These are phyloP conservation scores for Triangularia setosa DNA, from an alignment of 2,329 filamentous ascomycete species.

Conservation along the genomic window DNA sequence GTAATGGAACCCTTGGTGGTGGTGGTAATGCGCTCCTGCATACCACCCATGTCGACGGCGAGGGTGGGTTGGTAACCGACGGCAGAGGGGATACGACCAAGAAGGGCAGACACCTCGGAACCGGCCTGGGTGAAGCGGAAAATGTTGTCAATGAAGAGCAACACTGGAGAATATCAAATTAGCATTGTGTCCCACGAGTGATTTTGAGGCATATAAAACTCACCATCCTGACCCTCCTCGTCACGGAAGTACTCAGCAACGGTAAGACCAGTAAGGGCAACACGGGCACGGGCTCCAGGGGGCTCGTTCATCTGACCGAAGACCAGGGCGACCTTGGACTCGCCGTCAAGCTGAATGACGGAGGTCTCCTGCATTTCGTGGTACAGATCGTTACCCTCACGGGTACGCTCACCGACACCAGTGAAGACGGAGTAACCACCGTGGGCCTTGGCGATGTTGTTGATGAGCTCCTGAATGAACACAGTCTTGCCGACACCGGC, in stretches of 20 bases:
- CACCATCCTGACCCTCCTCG: conserved; percentile 78
- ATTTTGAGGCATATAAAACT: conserved; percentile 30
- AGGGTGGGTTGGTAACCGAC: conserved; percentile 99
- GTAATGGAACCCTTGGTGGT: conserved; percentile 99
- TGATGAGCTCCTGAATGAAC: conserved; percentile 99
- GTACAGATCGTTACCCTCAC: conserved; percentile 99
- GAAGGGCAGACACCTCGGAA: conserved; percentile 98
- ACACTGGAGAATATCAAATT: conserved; percentile 52
- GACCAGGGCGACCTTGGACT: conserved; percentile 98
- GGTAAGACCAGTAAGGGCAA: conserved; percentile 84
- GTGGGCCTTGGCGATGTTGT: conserved; percentile 99
- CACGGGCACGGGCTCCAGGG: conserved; percentile 98
- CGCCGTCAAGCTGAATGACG: conserved; percentile 98
- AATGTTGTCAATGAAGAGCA: conserved; percentile 99
- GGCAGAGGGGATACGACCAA: conserved; percentile 99
- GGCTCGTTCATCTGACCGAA: conserved; percentile 99
- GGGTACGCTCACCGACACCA: conserved; percentile 99
- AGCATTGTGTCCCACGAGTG: conserved; percentile 18
- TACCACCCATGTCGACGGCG: conserved; percentile 96
- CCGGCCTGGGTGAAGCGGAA: conserved; percentile 99
- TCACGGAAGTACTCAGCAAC: conserved; percentile 81
- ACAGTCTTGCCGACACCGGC: conserved; percentile 99
- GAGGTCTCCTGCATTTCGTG: conserved; percentile 99
- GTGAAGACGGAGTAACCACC: conserved; percentile 99
- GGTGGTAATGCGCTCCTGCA: conserved; percentile 99